These are phyloP conservation scores for Phycomyces nitens DNA, from an alignment of 192 early-diverging fungal genomes.

Conservation along the genomic window DNA sequence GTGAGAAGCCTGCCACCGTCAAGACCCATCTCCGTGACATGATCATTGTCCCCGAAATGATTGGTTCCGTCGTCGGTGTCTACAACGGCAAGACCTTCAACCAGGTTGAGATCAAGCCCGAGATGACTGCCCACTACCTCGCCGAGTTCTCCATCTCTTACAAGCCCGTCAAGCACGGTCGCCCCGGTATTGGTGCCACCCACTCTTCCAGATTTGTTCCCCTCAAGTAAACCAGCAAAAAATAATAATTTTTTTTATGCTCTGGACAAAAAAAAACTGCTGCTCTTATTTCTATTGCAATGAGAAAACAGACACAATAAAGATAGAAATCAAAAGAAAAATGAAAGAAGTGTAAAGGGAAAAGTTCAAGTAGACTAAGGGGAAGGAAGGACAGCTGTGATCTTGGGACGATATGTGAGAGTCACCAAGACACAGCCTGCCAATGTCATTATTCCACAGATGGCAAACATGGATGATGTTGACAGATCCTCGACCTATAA, in stretches of 20 bases:
- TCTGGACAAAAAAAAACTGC: background rate
- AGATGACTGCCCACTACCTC: constrained; percentile 34
- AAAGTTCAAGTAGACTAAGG: too few relatives aligned
- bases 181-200: constrained; percentile 98
- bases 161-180: constrained; percentile 99
- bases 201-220: constrained; percentile 93
- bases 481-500: constrained; percentile 33
- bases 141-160: constrained; percentile 71
- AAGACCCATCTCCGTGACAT: constrained; percentile 99
- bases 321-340: too few relatives aligned
- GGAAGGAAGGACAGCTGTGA: background rate
- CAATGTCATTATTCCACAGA: constrained; percentile 49
- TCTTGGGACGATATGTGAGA: background rate
- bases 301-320: too few relatives aligned
- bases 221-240: constrained; percentile 62
- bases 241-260: too few relatives aligned
- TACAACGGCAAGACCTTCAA: constrained; percentile 99
- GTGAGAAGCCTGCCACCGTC: constrained; percentile 94
- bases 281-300: background rate
- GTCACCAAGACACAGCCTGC: constrained; percentile 21
- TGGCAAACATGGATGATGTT: constrained; percentile 44
- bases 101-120: constrained; percentile 92
- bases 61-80: constrained; percentile 91
- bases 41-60: constrained; percentile 99
- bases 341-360: too few relatives aligned